Base-by-base conservation (phyloP, 164 flowering plant genomes). In the Stephania yunnanensis region DNA sequence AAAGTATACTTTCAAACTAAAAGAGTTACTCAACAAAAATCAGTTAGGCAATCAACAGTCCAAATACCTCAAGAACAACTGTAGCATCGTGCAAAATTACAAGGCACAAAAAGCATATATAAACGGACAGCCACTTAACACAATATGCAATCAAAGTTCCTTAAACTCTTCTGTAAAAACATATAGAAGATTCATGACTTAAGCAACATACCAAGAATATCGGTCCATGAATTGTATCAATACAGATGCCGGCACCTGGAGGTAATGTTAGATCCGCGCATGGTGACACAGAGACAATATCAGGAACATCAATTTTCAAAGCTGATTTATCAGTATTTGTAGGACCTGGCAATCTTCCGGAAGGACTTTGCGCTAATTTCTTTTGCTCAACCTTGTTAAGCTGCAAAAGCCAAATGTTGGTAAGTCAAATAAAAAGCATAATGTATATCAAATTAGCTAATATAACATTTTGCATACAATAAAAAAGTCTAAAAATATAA, bases 251-350 rank as follows among this genome's bases (percentile, higher is more conserved):
- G 25, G 99, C 93, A 79, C 99, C 99, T 46, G 97, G 94, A 13
- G 98, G 99, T 74, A 95, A 81, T 46, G 99, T 95, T 73, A 95
- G 88, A 84, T 95, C 99, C 72, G 95, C 88, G 85, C 95, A 93
- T 68, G 97, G 87, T 73, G 98, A 87, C 66, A 92, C 92, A 75
- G 74, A 72, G 25, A 72, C 46, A 55, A 72, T 36, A 53, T 72
- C 74, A 7, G 66, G 82, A 79, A 95, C 80, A 25, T 92, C 87
- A 31, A 95, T 86, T 84, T 77, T 87, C 52, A 90, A 70, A 25
- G 83, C 76, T 73, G 83, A 72, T 80, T 81, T 91, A 73, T 82
- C 86, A 46, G 11, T 46, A n/a, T 72, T 74, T 29, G 7, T 73
- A 30, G 72, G 71, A 73, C 85, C 89, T 70, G 74, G 78, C 45